These are phyloP conservation scores for Echeveria elegans DNA, from an alignment of 164 flowering plant genomes.

Conservation along the genomic window DNA sequence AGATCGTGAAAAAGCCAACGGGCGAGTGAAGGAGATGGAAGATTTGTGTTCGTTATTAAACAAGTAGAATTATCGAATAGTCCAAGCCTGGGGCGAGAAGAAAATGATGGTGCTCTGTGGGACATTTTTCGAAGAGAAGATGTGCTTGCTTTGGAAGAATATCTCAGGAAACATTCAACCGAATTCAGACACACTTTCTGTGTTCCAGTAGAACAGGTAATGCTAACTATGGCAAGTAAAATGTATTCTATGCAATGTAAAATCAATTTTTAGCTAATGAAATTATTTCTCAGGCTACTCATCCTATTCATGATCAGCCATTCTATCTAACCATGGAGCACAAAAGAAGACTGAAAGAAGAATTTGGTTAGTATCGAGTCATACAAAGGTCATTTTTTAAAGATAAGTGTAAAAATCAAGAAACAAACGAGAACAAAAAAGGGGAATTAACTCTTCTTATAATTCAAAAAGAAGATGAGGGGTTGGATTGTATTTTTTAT, in stretches of 20 bases:
- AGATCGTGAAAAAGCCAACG: background rate
- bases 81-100: background rate
- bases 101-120: slow-evolving; percentile 52
- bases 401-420: no score
- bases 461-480: no score
- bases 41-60: background rate
- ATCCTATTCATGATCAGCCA: slow-evolving; percentile 80
- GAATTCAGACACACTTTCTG: slow-evolving; percentile 64
- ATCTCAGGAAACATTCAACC: slow-evolving; percentile 40
- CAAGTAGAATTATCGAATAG: slow-evolving; percentile 12
- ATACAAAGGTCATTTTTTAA: no score
- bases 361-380: slow-evolving; percentile 58
- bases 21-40: background rate
- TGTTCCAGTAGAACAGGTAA: slow-evolving; percentile 49
- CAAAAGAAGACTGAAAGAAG: slow-evolving; percentile 69
- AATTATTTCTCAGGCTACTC: slow-evolving; percentile 37
- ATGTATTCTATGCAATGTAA: background rate
- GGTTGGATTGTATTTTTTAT: no score
- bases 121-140: slow-evolving; percentile 71
- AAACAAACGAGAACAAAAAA: no score
- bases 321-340: slow-evolving; percentile 66
- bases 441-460: no score
- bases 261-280: background rate
- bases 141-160: slow-evolving; percentile 46
- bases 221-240: background rate